A percentile compares a stretch with the other conserved stretches of the same genome.
Conservation (phyloP, 1,284 basidiomycete genomes). For the Leccinum colubrinum region DNA sequence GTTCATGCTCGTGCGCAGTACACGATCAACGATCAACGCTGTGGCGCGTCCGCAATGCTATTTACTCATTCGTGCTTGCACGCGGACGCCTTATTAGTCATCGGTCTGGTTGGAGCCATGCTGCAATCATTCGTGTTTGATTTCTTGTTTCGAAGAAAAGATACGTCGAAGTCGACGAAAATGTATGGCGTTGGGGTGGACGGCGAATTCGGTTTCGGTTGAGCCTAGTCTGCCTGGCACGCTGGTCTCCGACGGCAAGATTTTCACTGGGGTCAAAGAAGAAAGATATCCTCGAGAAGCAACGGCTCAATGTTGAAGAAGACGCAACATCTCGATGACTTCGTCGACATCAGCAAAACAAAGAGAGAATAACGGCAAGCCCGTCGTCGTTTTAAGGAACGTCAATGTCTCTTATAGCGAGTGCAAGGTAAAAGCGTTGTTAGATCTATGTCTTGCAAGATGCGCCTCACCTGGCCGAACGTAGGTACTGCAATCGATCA, state of each 20-base stretch:
- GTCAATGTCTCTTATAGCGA: conserved; percentile 75
- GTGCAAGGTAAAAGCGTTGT: conserved; percentile 46
- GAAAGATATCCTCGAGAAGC: conserved; percentile 32
- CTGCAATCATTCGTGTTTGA: not conserved
- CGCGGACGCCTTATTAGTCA: not conserved
- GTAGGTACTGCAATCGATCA: conserved; percentile 71
- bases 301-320: conserved; percentile 8
- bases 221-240: not conserved
- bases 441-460: not conserved
- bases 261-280: conserved; percentile 49
- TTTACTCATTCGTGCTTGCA: conserved; percentile 6
- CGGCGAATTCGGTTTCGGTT: not conserved
- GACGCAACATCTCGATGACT: not conserved
- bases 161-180: not conserved
- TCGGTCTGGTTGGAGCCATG: not conserved
- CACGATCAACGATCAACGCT: not conserved
- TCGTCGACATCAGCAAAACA: not conserved
- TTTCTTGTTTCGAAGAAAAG: not conserved
- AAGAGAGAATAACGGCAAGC: conserved; percentile 17
- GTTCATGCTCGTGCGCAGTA: not conserved
- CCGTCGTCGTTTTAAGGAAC: conserved; percentile 47
- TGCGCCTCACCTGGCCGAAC: conserved; percentile 1
- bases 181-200: not conserved
- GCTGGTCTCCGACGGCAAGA: conserved; percentile 42
- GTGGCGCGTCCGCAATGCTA: not conserved